These are phyloP conservation scores for Microdochium trichocladiopsis DNA, from an alignment of 2,329 filamentous ascomycete species.

Conservation along the genomic window DNA sequence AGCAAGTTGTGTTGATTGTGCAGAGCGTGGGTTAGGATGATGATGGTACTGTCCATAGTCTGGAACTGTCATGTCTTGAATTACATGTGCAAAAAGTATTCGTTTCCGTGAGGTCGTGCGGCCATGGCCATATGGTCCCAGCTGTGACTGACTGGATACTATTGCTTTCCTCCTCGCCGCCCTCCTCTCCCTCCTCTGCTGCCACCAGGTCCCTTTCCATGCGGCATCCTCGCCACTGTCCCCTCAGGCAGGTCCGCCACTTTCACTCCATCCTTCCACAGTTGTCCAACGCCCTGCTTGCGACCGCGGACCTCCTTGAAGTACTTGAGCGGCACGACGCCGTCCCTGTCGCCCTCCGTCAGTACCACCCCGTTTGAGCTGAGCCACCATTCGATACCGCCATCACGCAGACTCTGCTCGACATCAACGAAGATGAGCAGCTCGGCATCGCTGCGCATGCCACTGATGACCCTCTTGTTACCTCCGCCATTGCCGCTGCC, in stretches of 20 bases:
- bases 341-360: conserved; percentile 51
- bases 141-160: too few relatives aligned
- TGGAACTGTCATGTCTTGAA: too few relatives aligned
- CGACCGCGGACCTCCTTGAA: conserved; percentile 66
- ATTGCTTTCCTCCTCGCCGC: conserved; percentile 17
- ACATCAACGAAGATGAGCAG: conserved; percentile 74
- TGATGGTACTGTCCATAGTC: too few relatives aligned
- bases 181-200: conserved; percentile 27
- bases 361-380: conserved; percentile 75
- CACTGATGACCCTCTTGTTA: conserved; percentile 54
- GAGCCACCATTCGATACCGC: conserved; percentile 63
- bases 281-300: conserved; percentile 49
- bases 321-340: conserved; percentile 57
- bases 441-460: conserved; percentile 74
- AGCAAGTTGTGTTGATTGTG: too few relatives aligned
- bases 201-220: conserved; percentile 33
- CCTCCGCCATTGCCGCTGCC: not conserved
- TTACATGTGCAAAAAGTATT: too few relatives aligned
- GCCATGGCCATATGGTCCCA: too few relatives aligned
- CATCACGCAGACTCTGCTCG: conserved; percentile 53
- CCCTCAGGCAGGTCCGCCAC: conserved; percentile 58
- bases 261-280: conserved; percentile 66
- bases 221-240: conserved; percentile 40
- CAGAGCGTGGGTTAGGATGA: too few relatives aligned
- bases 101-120: too few relatives aligned